Evolutionary conservation across 2,329 filamentous ascomycete species (phyloP), one percentile per base, ranked within the genome.

Genomic region (Rachicladosporium sp.): DNA sequence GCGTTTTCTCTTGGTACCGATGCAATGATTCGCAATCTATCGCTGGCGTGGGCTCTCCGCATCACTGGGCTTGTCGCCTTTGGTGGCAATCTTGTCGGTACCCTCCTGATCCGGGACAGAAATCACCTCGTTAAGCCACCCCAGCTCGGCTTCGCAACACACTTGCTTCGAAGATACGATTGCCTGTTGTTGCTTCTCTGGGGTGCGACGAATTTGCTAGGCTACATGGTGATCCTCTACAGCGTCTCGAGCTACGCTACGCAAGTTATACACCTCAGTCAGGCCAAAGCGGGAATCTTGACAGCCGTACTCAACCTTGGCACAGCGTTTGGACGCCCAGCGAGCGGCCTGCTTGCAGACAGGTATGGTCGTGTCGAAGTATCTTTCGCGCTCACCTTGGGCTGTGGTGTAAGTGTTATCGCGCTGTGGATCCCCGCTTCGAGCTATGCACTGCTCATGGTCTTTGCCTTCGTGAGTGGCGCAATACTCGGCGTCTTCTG

Each of bases 401-500:
- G 60, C n/a, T 62, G 62, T 36, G 55, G 55, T 13, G 9, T 70
- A 5, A 38, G 54, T 4, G 52, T 59, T 32, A 65, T 66, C 43
- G 63, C 56, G 0, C 54, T 71, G 13, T 73, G 70, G 69, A 53
- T 69, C 2, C 65, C 65, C 3, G 62, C 65, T 3, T 57, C 50
- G 2, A 58, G 52, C 4, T 70, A 60, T 38, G 67, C 58, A 1
- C 46, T 68, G 6, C 50, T 64, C 1, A 47, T 67, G 1, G 57
- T 70, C 40, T 70, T 68, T 42, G 59, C 60, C 0, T 44, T 71
- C 6, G 27, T 67, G 0, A 54, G 55, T 38, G 69, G 69, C 2
- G 60, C 61, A 4, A 61, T 66, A 6, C 49, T 68, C 21, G 69
- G 70, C 0, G 59, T 65, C 0, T 70, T 69, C 45, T 73, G 68